phyloP scores from a whole-genome alignment of 2,329 filamentous ascomycete species.

The Trichoderma aggressivum region DNA sequence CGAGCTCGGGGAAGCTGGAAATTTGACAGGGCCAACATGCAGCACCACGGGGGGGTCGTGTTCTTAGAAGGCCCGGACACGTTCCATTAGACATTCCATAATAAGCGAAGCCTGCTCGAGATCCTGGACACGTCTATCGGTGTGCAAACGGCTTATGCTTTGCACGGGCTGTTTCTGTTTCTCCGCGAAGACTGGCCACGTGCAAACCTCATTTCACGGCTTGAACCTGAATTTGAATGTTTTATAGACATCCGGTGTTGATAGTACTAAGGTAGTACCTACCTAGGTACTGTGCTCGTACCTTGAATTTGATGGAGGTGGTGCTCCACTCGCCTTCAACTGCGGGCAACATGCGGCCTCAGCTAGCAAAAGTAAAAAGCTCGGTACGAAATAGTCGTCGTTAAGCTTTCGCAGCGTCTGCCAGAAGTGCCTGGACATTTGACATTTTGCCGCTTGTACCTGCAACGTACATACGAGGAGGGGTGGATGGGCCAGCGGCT shows the following conservation, averaged over 20 bases:
- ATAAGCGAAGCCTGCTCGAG: neutral
- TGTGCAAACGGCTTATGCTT: neutral
- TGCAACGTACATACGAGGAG: neutral
- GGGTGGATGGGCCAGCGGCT: conserved; percentile 6
- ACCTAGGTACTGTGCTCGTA: neutral
- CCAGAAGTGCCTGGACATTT: neutral
- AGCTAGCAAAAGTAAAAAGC: neutral
- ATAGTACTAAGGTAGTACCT: too few species aligned
- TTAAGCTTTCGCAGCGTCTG: neutral
- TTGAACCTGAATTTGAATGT: neutral
- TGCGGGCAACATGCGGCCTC: neutral
- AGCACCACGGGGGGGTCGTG: neutral
- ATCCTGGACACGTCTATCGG: conserved; percentile 2
- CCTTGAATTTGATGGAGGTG: neutral
- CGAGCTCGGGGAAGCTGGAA: neutral
- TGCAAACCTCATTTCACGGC: neutral
- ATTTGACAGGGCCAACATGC: neutral
- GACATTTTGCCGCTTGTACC: conserved; percentile 1
- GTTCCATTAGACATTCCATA: conserved; percentile 6
- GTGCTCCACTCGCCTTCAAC: neutral
- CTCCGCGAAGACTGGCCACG: neutral
- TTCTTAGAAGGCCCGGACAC: neutral
- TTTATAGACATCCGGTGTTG: neutral
- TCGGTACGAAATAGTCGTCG: neutral
- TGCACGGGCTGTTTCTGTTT: neutral